A percentile compares a stretch with the other conserved stretches of the same genome.
These are phyloP conservation scores for Aspergillus heteromorphus DNA, from an alignment of 495 filamentous ascomycete species.

Conservation along the genomic window DNA sequence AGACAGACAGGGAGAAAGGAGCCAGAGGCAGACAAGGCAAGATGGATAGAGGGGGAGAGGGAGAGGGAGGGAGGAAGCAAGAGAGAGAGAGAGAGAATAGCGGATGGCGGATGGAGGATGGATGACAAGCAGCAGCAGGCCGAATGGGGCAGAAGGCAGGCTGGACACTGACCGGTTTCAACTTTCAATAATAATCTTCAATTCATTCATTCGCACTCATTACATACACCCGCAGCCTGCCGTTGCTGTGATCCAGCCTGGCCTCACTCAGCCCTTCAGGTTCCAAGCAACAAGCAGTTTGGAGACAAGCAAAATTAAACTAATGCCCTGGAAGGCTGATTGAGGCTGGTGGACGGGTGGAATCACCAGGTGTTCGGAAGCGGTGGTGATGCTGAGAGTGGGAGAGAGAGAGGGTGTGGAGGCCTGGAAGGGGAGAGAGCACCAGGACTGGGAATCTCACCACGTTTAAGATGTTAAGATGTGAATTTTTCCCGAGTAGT, in stretches of 20 bases:
- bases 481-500: not conserved
- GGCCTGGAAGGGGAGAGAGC: not conserved
- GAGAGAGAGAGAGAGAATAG: not conserved
- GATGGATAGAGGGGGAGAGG: constrained; percentile 7
- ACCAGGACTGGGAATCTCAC: not conserved
- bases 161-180: not conserved
- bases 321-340: too few species aligned
- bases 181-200: constrained; percentile 6
- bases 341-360: not conserved
- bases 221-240: not conserved
- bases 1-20: constrained; percentile 13
- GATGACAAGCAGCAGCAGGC: constrained; percentile 13
- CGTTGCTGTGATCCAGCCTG: not conserved
- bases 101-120: not conserved
- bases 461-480: not conserved
- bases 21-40: constrained; percentile 8
- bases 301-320: too few species aligned
- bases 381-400: too few species aligned
- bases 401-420: too few species aligned
- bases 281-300: too few species aligned
- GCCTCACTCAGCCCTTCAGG: not conserved
- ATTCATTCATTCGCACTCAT: not conserved
- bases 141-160: not conserved
- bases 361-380: too few species aligned
- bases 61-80: not conserved